A percentile compares a stretch with the other conserved stretches of the same genome.
Evolutionary conservation across 2,329 filamentous ascomycete species (phyloP).

Genomic region (Penicillium sp.): DNA sequence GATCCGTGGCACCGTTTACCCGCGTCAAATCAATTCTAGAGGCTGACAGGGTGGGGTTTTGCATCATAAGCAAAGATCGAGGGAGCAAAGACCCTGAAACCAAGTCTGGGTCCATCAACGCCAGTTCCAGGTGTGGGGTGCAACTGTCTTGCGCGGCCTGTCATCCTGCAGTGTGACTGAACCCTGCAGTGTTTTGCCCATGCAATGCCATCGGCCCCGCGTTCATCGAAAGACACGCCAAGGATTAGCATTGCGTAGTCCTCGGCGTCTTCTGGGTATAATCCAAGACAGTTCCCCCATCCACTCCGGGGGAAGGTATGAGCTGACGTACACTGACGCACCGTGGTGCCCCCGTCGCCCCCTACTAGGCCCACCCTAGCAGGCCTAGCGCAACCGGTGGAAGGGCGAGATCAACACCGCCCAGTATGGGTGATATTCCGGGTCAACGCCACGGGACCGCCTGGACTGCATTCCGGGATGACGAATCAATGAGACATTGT

Average conservation of each 20-base stretch:
- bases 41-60: constrained; percentile 15
- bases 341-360: constrained; percentile 3
- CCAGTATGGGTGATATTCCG: not conserved
- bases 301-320: constrained; percentile 5
- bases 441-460: constrained; percentile 5
- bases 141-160: not conserved
- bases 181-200: too few relatives aligned
- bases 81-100: constrained; percentile 8
- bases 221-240: not conserved
- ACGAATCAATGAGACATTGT: constrained; percentile 15
- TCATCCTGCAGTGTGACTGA: not conserved
- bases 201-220: not conserved
- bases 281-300: not conserved
- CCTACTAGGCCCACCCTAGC: constrained; percentile 3
- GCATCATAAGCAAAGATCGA: constrained; percentile 10
- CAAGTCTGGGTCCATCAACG: not conserved
- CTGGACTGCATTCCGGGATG: constrained; percentile 14
- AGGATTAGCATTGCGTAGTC: not conserved
- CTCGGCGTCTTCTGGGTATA: constrained; percentile 4
- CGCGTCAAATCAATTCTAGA: constrained; percentile 7
- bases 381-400: constrained; percentile 8
- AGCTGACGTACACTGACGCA: constrained; percentile 20
- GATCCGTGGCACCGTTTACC: constrained; percentile 6
- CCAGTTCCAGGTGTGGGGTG: not conserved
- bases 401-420: constrained; percentile 10